phyloP scores from a whole-genome alignment of 1,284 basidiomycete species.

The Ustilago esculenta region DNA sequence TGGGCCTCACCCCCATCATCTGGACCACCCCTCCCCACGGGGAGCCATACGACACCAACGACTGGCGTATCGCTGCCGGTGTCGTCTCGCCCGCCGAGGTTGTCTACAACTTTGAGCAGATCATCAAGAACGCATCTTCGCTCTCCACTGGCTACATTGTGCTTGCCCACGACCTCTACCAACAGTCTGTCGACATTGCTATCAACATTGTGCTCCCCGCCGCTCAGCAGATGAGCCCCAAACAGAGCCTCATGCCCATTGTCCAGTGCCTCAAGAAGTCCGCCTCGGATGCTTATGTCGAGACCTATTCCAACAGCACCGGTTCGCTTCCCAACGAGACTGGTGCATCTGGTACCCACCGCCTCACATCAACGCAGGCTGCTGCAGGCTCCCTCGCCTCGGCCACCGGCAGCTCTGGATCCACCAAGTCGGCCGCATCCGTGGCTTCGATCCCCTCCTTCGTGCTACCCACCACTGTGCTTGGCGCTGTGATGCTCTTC shows the following conservation, averaged over 20 bases:
- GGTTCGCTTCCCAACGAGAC: conserved; percentile 44
- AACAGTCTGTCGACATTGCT: conserved; percentile 63
- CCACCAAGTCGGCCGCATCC: conserved; percentile 19
- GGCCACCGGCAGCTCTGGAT: conserved; percentile 7
- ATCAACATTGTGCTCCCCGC: conserved; percentile 58
- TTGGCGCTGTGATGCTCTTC: conserved; percentile 30
- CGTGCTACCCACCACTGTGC: conserved; percentile 28
- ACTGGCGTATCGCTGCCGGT: conserved; percentile 62
- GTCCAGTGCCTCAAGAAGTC: conserved; percentile 54
- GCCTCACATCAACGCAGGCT: conserved; percentile 23
- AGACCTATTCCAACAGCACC: conserved; percentile 57
- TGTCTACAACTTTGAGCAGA: conserved; percentile 53
- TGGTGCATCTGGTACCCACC: conserved; percentile 33
- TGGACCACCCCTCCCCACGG: conserved; percentile 58
- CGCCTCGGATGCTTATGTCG: conserved; percentile 53
- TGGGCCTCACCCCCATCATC: conserved; percentile 64
- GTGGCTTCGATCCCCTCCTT: conserved; percentile 11
- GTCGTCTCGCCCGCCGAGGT: conserved; percentile 51
- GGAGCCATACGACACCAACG: conserved; percentile 59
- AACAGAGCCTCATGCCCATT: conserved; percentile 72
- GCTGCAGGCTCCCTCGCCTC: conserved; percentile 23
- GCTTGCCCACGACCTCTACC: conserved; percentile 70
- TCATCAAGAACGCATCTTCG: conserved; percentile 49
- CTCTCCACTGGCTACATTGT: conserved; percentile 88
- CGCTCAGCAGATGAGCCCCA: conserved; percentile 69